These are phyloP conservation scores for Withania somnifera DNA, from an alignment of 305 asterid genomes.

Conservation along the genomic window DNA sequence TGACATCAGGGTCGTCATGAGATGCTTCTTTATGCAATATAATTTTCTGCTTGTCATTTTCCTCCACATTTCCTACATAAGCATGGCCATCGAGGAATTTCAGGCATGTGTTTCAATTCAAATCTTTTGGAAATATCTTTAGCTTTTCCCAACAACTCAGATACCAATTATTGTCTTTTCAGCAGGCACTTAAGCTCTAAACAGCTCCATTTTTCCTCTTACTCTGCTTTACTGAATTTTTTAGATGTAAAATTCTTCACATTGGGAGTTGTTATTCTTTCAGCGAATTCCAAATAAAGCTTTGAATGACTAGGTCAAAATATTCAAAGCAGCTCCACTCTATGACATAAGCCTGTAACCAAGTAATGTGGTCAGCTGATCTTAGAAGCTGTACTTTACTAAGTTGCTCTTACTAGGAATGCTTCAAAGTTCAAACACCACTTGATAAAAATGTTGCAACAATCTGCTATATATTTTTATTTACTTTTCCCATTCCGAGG, in stretches of 20 bases:
- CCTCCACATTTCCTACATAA: constrained; percentile 21
- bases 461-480: background rate
- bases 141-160: constrained; percentile 28
- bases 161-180: constrained; percentile 15
- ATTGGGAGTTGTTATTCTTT: background rate
- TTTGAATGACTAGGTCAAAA: background rate
- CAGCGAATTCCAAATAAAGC: background rate
- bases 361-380: background rate
- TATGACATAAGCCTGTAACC: background rate
- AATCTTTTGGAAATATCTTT: constrained; percentile 16
- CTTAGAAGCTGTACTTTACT: background rate
- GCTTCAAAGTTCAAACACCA: background rate
- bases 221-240: background rate
- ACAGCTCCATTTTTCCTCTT: background rate
- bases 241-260: background rate
- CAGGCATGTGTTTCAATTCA: constrained; percentile 7
- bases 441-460: background rate
- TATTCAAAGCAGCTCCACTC: background rate
- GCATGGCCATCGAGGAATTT: constrained; percentile 17
- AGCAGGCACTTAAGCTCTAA: constrained; percentile 31
- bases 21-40: constrained; percentile 32
- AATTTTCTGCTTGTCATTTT: constrained; percentile 9
- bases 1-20: constrained; percentile 30
- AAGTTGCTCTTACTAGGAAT: background rate
- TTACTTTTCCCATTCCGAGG: background rate